Evolutionary conservation across 495 filamentous ascomycete genomes (phyloP).

Genomic region (Apiosordaria backusii): DNA sequence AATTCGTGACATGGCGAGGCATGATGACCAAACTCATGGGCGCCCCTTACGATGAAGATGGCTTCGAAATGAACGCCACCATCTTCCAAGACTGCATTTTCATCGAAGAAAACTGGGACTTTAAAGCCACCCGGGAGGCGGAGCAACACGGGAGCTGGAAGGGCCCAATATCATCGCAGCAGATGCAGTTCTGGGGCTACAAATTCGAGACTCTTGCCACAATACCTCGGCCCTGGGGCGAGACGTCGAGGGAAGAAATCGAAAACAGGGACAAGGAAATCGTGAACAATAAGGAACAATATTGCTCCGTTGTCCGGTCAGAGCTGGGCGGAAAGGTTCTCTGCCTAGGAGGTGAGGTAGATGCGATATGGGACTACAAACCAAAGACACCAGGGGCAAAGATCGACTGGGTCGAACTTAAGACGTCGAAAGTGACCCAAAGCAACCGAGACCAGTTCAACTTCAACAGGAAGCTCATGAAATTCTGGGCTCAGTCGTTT

Average conservation of each 20-base stretch:
- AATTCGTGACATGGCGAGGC: conserved; percentile 90
- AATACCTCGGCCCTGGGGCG: conserved; percentile 67
- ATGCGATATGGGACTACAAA: conserved; percentile 84
- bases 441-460: conserved; percentile 62
- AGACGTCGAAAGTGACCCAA: conserved; percentile 68
- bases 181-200: conserved; percentile 71
- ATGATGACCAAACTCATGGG: conserved; percentile 99
- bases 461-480: conserved; percentile 85
- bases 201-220: conserved; percentile 90
- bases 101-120: conserved; percentile 83
- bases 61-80: conserved; percentile 97
- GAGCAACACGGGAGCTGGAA: conserved; percentile 61
- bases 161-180: conserved; percentile 32
- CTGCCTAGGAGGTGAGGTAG: conserved; percentile 91
- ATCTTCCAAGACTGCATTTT: conserved; percentile 85
- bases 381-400: conserved; percentile 59
- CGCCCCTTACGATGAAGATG: conserved; percentile 75
- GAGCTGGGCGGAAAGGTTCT: conserved; percentile 70
- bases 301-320: conserved; percentile 88
- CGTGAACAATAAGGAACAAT: conserved; percentile 86
- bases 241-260: conserved; percentile 67
- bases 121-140: conserved; percentile 54
- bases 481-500: conserved; percentile 96
- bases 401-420: conserved; percentile 91
- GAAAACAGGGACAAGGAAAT: conserved; percentile 64